These are phyloP conservation scores for Fusarium sororula DNA, from an alignment of 2,329 filamentous ascomycete species.

Conservation along the genomic window DNA sequence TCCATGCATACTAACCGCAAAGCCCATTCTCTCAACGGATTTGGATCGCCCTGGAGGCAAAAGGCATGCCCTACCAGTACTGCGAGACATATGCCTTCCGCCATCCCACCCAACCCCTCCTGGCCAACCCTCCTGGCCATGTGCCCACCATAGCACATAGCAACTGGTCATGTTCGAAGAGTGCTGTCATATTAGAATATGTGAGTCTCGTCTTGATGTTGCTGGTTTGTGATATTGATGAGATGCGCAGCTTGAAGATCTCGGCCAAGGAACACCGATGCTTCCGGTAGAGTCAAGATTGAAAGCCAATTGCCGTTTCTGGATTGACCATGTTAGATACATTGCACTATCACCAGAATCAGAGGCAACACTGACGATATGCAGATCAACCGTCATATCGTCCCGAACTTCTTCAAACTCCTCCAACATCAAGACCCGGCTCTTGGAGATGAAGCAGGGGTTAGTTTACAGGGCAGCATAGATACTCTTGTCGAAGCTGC, in stretches of 20 bases:
- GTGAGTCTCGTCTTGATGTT: slow-evolving; percentile 53
- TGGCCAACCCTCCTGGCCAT: slow-evolving; percentile 78
- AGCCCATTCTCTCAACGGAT: slow-evolving; percentile 88
- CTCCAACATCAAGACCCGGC: slow-evolving; percentile 70
- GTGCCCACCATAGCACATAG: slow-evolving; percentile 82
- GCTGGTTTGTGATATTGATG: neutral
- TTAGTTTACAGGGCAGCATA: slow-evolving; percentile 73
- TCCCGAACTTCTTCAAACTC: slow-evolving; percentile 79
- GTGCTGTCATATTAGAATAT: slow-evolving; percentile 85
- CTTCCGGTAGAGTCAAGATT: slow-evolving; percentile 72
- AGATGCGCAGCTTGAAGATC: slow-evolving; percentile 71
- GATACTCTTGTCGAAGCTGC: slow-evolving; percentile 58
- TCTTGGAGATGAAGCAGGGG: slow-evolving; percentile 66
- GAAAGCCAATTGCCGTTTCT: slow-evolving; percentile 79
- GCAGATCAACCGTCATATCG: slow-evolving; percentile 78
- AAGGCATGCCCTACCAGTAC: slow-evolving; percentile 83
- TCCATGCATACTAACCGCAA: neutral
- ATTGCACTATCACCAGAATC: neutral
- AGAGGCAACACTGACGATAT: neutral
- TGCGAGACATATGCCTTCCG: slow-evolving; percentile 85
- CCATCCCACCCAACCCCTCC: slow-evolving; percentile 68
- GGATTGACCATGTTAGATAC: slow-evolving; percentile 75
- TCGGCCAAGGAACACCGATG: slow-evolving; percentile 67
- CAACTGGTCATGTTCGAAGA: slow-evolving; percentile 85
- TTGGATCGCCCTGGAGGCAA: slow-evolving; percentile 88